Evolutionary conservation across 208 protist genomes (phyloP), one percentile per base, ranked within the genome.

Genomic region (Crithidia acanthocephali): DNA sequence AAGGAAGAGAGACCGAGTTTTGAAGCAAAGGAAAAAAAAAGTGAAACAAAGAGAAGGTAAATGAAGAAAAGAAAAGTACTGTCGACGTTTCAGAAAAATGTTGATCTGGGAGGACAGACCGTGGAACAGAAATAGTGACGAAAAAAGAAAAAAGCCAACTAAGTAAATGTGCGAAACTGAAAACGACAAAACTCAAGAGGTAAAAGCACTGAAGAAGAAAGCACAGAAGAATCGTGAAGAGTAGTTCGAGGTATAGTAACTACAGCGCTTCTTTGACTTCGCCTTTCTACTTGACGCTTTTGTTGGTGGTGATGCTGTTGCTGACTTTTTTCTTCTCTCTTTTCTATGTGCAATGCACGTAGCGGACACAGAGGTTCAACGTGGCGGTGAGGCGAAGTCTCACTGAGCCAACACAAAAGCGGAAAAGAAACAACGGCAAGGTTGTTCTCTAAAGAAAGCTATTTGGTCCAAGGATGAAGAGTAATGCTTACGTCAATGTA

Each of bases 401-500:
- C 1, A 42, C 1, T 32, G n/a, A 37, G 32, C 28, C 32, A 37
- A 40, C 2, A 44, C 27, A 56, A 56, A 53, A 65, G 33, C 1
- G 3, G 27, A 66, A 56, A 44, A 55, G 25, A 56, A 40, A 53
- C 2, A 65, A 53, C 5, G 27, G 10, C 44, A 56, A 66, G 44
- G 18, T 0, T 44, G 30, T 56, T 42, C 32, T 66, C 60, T 64
- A 47, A 64, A 60, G 33, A 33, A 63, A 50, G n/a, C 18, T 44
- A 11, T 18, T 42, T 23, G 2, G n/a, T 44, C 4, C 18, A 47
- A 52, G 60, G 28, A 56, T 66, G 60, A 66, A 53, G 45, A 64
- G 25, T 16, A 64, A 27, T 52, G 37, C 59, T 64, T 52, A 64
- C 59, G 59, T 52, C 59, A 64, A 52, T 52, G 59, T 11, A 40